Conservation (phyloP, 1,284 basidiomycete species). For the Microbotryum violaceum region DNA sequence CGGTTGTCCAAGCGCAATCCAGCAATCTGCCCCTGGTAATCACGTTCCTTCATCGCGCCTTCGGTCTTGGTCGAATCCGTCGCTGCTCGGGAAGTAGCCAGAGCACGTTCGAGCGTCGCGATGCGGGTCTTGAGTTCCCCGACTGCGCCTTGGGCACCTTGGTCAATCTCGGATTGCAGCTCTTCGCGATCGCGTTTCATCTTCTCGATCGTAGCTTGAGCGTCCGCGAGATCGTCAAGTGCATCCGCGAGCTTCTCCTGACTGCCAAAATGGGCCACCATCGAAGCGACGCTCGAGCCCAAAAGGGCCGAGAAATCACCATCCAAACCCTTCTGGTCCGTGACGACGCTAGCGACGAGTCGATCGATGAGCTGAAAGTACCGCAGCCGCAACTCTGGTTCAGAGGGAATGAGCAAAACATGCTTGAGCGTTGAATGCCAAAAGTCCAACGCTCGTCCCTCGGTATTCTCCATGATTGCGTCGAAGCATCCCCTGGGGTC, state of each 20-base stretch:
- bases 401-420: slow-evolving; percentile 78
- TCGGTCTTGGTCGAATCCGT: slow-evolving; percentile 52
- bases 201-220: slow-evolving; percentile 56
- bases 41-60: slow-evolving; percentile 67
- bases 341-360: slow-evolving; percentile 84
- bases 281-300: slow-evolving; percentile 79
- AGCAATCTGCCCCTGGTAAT: slow-evolving; percentile 77
- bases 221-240: slow-evolving; percentile 67
- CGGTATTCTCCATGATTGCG: slow-evolving; percentile 64
- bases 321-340: slow-evolving; percentile 63
- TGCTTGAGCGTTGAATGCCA: slow-evolving; percentile 90
- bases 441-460: slow-evolving; percentile 72
- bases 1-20: slow-evolving; percentile 87
- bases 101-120: slow-evolving; percentile 66
- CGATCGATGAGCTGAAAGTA: slow-evolving; percentile 91
- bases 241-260: slow-evolving; percentile 72
- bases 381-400: slow-evolving; percentile 71
- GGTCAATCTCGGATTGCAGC: slow-evolving; percentile 70
- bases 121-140: slow-evolving; percentile 71
- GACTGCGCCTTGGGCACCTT: slow-evolving; percentile 74
- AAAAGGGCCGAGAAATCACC: slow-evolving; percentile 75
- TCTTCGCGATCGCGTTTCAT: slow-evolving; percentile 50
- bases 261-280: slow-evolving; percentile 86
- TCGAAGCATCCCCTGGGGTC: slow-evolving; percentile 82
- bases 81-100: slow-evolving; percentile 68